A percentile compares a stretch with the other conserved stretches of the same genome.
phyloP scores from a whole-genome alignment of 305 asterid genomes.

The Solanum hybrid region DNA sequence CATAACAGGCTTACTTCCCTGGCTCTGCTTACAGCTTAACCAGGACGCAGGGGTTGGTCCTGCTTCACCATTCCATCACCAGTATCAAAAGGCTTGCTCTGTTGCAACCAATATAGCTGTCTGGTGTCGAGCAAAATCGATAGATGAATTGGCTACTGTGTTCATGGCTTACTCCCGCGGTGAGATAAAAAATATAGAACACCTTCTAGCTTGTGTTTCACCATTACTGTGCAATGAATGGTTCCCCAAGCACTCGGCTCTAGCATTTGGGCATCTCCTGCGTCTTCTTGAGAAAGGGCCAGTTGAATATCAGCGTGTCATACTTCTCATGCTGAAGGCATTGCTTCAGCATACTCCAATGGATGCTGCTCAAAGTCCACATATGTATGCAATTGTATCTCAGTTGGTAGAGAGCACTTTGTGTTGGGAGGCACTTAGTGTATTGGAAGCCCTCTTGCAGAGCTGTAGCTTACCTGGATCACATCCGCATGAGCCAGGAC shows the following conservation, averaged over 20 bases:
- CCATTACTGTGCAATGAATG: conserved; percentile 89
- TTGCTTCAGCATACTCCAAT: conserved; percentile 96
- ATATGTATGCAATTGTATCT: conserved; percentile 94
- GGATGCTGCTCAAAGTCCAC: conserved; percentile 96
- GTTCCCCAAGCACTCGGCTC: conserved; percentile 92
- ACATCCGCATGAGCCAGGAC: conserved; percentile 52
- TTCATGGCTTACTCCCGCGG: conserved; percentile 76
- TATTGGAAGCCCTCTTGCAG: conserved; percentile 92
- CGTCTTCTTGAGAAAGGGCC: conserved; percentile 92
- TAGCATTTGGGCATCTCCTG: conserved; percentile 89
- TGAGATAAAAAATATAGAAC: conserved; percentile 72
- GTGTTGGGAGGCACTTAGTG: conserved; percentile 99
- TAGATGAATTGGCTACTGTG: conserved; percentile 78
- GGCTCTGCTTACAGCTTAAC: conserved; percentile 92
- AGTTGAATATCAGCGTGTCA: conserved; percentile 81
- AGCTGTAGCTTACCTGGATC: conserved; percentile 95
- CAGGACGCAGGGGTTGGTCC: conserved; percentile 55
- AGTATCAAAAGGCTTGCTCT: conserved; percentile 65
- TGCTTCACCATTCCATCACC: conserved; percentile 53
- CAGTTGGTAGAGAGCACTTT: conserved; percentile 94
- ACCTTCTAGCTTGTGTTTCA: conserved; percentile 86
- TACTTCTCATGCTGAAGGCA: conserved; percentile 89
- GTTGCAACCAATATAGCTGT: conserved; percentile 73
- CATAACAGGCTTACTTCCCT: conserved; percentile 91
- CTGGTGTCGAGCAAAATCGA: conserved; percentile 83